A percentile compares a stretch with the other conserved stretches of the same genome.
phyloP scores from a whole-genome alignment of 495 filamentous ascomycete species.

The Hyaloscypha variabilis region DNA sequence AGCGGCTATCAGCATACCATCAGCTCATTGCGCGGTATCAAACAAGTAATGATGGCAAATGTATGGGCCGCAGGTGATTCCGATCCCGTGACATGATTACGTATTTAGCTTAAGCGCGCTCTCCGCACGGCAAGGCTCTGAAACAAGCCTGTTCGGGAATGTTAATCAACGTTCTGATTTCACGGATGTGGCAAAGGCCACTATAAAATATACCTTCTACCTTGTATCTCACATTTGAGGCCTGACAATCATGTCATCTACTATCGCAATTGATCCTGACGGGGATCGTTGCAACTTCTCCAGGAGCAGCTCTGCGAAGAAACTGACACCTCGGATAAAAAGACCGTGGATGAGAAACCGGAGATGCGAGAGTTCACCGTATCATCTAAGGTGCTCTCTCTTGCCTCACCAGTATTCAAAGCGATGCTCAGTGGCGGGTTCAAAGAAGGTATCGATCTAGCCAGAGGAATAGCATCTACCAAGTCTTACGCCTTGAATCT shows the following conservation, averaged over 20 bases:
- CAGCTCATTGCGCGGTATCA: no score
- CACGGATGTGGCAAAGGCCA: no score
- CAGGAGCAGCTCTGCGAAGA: background rate
- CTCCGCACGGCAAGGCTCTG: no score
- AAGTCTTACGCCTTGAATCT: background rate
- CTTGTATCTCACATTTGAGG: no score
- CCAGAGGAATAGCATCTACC: background rate
- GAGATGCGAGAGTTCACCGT: conserved; percentile 20
- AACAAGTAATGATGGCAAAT: no score
- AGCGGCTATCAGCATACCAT: no score
- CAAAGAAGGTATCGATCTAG: conserved; percentile 7
- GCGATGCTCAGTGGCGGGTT: conserved; percentile 13
- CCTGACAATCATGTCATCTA: background rate
- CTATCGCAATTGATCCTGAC: background rate
- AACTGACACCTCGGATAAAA: background rate
- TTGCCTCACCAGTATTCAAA: conserved; percentile 20
- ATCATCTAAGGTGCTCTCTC: conserved; percentile 18
- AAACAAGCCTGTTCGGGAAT: no score
- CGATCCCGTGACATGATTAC: no score
- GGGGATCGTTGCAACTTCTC: conserved; percentile 2
- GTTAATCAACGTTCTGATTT: no score
- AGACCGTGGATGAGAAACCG: background rate
- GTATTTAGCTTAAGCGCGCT: no score
- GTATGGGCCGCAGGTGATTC: no score
- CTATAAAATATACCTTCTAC: no score